phyloP scores from a whole-genome alignment of 805 yeast species.

The Saturnispora besseyi region DNA sequence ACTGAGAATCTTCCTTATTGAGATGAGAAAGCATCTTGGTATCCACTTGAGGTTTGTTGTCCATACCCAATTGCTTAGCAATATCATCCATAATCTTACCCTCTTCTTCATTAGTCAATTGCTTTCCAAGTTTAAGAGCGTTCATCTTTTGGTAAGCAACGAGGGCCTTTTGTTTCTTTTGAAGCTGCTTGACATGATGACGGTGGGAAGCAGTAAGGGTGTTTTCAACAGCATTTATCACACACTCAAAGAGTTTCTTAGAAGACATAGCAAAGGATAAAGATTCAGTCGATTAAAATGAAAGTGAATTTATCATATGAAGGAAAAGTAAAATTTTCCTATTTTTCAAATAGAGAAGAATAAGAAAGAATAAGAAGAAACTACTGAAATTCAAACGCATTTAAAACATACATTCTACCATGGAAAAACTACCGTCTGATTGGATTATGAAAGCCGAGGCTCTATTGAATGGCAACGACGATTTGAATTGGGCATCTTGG shows the following conservation, averaged over 20 bases:
- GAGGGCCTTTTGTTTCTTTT: constrained; percentile 37
- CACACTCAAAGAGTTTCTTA: constrained; percentile 6
- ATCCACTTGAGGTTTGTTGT: constrained; percentile 25
- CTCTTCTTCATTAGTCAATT: constrained; percentile 24
- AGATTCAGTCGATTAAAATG: constrained; percentile 6
- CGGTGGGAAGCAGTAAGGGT: constrained; percentile 30
- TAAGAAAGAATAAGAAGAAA: too few species aligned
- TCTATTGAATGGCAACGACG: background rate
- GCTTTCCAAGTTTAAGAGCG: constrained; percentile 32
- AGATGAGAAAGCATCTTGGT: constrained; percentile 21
- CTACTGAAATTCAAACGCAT: too few species aligned
- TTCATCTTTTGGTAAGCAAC: constrained; percentile 42
- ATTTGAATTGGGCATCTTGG: background rate
- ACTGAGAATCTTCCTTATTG: constrained; percentile 15
- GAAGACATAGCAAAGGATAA: constrained; percentile 1
- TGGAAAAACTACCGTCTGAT: background rate
- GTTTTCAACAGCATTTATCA: constrained; percentile 30
- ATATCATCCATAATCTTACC: constrained; percentile 30
- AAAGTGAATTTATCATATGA: background rate
- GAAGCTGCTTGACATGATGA: constrained; percentile 32
- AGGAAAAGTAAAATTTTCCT: background rate
- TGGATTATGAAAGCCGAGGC: background rate
- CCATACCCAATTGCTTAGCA: constrained; percentile 17
- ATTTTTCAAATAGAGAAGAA: too few species aligned
- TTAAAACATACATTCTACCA: background rate